A percentile compares a stretch with the other conserved stretches of the same genome.
Conservation (phyloP, 495 filamentous ascomycete species). For the Durotheca rogersii region DNA sequence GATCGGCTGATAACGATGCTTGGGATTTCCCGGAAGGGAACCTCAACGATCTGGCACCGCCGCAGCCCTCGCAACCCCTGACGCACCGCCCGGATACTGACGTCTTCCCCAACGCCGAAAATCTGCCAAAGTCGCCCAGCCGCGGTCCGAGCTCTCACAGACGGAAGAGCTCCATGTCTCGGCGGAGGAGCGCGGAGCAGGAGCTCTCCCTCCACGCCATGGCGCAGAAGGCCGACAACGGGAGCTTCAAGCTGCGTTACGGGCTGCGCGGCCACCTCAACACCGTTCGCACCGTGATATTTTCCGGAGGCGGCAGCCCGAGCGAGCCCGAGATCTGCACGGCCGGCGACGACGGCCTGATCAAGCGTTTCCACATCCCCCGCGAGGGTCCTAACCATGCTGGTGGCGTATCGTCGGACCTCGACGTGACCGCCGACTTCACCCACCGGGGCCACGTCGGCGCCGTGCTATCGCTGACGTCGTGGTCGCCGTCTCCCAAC, state of each 20-base stretch:
- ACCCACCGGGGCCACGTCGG: slow-evolving; percentile 92
- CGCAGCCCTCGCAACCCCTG: slow-evolving; percentile 45
- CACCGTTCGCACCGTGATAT: slow-evolving; percentile 88
- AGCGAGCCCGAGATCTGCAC: slow-evolving; percentile 97
- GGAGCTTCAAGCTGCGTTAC: slow-evolving; percentile 87
- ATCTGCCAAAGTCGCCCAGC: slow-evolving; percentile 75
- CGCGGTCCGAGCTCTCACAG: slow-evolving; percentile 70
- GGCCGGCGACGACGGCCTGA: slow-evolving; percentile 88
- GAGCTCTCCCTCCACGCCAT: slow-evolving; percentile 51
- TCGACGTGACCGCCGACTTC: slow-evolving; percentile 90
- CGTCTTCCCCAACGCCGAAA: slow-evolving; percentile 80
- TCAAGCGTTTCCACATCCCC: slow-evolving; percentile 96
- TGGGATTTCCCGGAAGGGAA: slow-evolving; percentile 90
- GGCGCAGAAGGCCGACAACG: slow-evolving; percentile 57
- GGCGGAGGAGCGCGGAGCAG: slow-evolving; percentile 58
- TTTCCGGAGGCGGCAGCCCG: slow-evolving; percentile 91
- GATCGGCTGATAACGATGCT: slow-evolving; percentile 60
- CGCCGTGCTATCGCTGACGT: slow-evolving; percentile 81
- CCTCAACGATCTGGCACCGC: slow-evolving; percentile 46
- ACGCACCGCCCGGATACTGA: slow-evolving; percentile 75
- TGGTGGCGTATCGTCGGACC: slow-evolving; percentile 64
- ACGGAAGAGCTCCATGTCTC: slow-evolving; percentile 70
- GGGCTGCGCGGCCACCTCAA: slow-evolving; percentile 90
- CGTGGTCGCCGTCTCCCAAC: slow-evolving; percentile 79
- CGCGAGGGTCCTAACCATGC: slow-evolving; percentile 59